Percentiles rank a stretch among this genome's conserved stretches.
Evolutionary conservation across 148 eudicot genomes (phyloP).

Genomic region (Persicaria maculosa): DNA sequence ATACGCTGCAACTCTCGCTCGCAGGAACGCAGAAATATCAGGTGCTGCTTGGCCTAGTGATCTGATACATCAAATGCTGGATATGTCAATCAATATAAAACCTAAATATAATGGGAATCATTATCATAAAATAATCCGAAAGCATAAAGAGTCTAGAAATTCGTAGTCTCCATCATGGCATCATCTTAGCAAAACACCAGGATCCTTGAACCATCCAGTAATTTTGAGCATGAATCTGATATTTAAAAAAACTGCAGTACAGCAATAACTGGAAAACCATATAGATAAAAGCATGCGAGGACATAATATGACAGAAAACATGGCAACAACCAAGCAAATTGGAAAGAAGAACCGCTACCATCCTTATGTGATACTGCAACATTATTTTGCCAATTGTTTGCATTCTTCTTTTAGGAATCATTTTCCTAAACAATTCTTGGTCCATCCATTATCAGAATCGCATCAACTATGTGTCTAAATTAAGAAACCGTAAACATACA

Average conservation of each 20-base stretch:
- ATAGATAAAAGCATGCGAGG: not conserved
- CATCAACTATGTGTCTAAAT: no score
- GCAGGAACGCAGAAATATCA: conserved; percentile 80
- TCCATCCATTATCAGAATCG: no score
- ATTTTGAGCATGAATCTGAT: not conserved
- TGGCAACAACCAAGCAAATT: not conserved
- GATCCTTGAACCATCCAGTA: not conserved
- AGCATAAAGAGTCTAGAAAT: not conserved
- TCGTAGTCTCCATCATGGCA: not conserved
- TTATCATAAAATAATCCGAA: not conserved
- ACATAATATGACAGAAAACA: not conserved
- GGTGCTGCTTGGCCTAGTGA: conserved; percentile 98
- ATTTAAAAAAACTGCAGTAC: not conserved
- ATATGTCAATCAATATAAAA: conserved; percentile 10
- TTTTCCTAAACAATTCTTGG: no score
- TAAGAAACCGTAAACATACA: no score
- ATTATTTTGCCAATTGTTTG: no score
- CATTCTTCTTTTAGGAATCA: no score
- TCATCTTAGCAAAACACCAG: not conserved
- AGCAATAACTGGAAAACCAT: not conserved
- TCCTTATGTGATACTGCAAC: no score
- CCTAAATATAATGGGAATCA: not conserved
- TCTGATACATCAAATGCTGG: conserved; percentile 30
- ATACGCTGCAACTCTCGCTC: conserved; percentile 79
- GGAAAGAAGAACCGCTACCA: not conserved